These are phyloP conservation scores for Phialophora chinensis DNA, from an alignment of 2,329 filamentous ascomycete species.

Conservation along the genomic window DNA sequence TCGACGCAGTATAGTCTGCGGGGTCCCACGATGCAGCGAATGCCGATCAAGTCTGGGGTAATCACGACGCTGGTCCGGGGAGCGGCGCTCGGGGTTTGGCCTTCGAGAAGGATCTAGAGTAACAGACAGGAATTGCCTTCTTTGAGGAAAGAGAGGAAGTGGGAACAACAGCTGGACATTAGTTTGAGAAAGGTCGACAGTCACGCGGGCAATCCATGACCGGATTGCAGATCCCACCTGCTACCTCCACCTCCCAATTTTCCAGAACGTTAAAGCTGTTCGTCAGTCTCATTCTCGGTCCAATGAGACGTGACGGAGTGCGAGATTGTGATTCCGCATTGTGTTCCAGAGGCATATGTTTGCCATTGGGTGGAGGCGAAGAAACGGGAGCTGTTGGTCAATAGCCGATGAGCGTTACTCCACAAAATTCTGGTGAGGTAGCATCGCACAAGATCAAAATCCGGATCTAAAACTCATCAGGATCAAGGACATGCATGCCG, in stretches of 20 bases:
- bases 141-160: constrained; percentile 21
- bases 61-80: constrained; percentile 14
- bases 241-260: neutral
- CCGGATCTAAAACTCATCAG: constrained; percentile 10
- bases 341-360: neutral
- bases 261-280: neutral
- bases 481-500: neutral
- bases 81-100: neutral
- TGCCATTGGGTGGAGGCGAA: neutral
- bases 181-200: constrained; percentile 9
- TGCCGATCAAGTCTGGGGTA: constrained; percentile 17
- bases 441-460: constrained; percentile 15
- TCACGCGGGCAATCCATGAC: constrained; percentile 15
- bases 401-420: constrained; percentile 3
- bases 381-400: neutral
- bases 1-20: neutral
- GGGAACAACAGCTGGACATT: constrained; percentile 11
- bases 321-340: neutral
- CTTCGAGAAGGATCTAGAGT: neutral
- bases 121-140: neutral
- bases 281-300: neutral
- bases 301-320: neutral
- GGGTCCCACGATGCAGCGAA: constrained; percentile 15
- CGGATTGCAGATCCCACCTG: neutral
- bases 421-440: constrained; percentile 12